A percentile compares a stretch with the other conserved stretches of the same genome.
phyloP scores from a whole-genome alignment of 371 early-diverging fungal genomes.

The Blakeslea trispora region DNA sequence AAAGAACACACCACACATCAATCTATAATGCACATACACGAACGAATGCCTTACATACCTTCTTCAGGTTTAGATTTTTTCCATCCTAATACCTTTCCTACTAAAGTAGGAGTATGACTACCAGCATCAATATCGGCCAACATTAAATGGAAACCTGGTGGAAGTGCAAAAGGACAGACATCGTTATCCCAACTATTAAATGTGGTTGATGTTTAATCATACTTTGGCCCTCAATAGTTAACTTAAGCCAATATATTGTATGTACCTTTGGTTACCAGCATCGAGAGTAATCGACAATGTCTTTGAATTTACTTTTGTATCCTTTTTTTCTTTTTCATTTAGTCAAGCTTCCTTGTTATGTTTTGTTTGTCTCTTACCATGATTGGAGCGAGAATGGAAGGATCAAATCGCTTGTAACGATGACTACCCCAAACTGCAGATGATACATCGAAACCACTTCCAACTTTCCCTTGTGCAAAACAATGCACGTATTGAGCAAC shows the following conservation, averaged over 20 bases:
- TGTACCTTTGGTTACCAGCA: slow-evolving; percentile 32
- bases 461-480: slow-evolving; percentile 96
- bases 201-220: too few species aligned
- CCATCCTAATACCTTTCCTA: slow-evolving; percentile 88
- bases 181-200: slow-evolving; percentile 72
- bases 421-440: slow-evolving; percentile 92
- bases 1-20: neutral
- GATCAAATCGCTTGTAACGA: slow-evolving; percentile 82
- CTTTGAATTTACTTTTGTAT: slow-evolving; percentile 29
- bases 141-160: slow-evolving; percentile 72
- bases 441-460: slow-evolving; percentile 95
- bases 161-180: slow-evolving; percentile 67
- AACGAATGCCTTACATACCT: slow-evolving; percentile 20
- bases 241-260: neutral
- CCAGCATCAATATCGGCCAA: slow-evolving; percentile 94
- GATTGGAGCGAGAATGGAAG: slow-evolving; percentile 62
- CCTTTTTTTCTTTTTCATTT: slow-evolving; percentile 16
- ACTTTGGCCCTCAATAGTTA: too few species aligned
- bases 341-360: too few species aligned
- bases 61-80: slow-evolving; percentile 65
- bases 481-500: slow-evolving; percentile 92
- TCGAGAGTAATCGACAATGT: slow-evolving; percentile 29
- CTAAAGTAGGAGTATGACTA: slow-evolving; percentile 90
- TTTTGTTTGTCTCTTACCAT: too few species aligned
- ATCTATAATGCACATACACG: too few species aligned